Evolutionary conservation across 768 basidiomycete species (phyloP).

Genomic region (Russula olivacea): DNA sequence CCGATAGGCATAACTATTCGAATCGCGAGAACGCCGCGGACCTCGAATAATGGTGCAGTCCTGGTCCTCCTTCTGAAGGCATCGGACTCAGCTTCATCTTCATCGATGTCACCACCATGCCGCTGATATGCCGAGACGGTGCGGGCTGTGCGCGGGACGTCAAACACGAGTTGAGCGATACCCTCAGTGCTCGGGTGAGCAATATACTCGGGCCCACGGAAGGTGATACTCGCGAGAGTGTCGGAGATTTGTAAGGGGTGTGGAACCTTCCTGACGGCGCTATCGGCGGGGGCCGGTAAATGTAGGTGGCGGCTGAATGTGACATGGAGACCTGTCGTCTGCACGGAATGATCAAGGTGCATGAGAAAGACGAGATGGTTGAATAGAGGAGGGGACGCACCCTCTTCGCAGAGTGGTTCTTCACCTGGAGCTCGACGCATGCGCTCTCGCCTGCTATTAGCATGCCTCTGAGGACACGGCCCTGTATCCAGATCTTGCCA

Average conservation of each 20-base stretch:
- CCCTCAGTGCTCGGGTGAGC: slow-evolving; percentile 72
- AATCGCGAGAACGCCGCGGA: slow-evolving; percentile 56
- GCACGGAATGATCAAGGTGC: not conserved
- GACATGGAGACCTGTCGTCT: slow-evolving; percentile 67
- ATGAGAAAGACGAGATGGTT: not conserved
- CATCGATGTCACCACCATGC: slow-evolving; percentile 44
- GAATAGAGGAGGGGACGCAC: slow-evolving; percentile 33
- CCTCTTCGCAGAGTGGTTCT: slow-evolving; percentile 78
- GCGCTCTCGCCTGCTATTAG: slow-evolving; percentile 63
- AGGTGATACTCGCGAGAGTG: slow-evolving; percentile 60
- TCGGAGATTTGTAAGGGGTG: slow-evolving; percentile 61
- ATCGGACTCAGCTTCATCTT: slow-evolving; percentile 30
- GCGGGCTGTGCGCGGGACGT: slow-evolving; percentile 62
- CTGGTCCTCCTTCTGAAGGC: not conserved
- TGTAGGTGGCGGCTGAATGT: slow-evolving; percentile 56
- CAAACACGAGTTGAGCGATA: slow-evolving; percentile 71
- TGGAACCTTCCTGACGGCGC: slow-evolving; percentile 34
- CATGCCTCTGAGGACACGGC: slow-evolving; percentile 54
- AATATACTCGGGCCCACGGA: slow-evolving; percentile 68
- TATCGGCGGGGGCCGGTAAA: slow-evolving; percentile 37
- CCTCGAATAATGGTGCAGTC: slow-evolving; percentile 51
- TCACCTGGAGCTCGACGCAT: slow-evolving; percentile 71
- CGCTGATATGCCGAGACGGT: slow-evolving; percentile 59
- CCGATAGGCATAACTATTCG: slow-evolving; percentile 69
- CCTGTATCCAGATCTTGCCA: slow-evolving; percentile 77